These are phyloP conservation scores for Lactifluus volemus DNA, from an alignment of 768 basidiomycete species.

Conservation along the genomic window DNA sequence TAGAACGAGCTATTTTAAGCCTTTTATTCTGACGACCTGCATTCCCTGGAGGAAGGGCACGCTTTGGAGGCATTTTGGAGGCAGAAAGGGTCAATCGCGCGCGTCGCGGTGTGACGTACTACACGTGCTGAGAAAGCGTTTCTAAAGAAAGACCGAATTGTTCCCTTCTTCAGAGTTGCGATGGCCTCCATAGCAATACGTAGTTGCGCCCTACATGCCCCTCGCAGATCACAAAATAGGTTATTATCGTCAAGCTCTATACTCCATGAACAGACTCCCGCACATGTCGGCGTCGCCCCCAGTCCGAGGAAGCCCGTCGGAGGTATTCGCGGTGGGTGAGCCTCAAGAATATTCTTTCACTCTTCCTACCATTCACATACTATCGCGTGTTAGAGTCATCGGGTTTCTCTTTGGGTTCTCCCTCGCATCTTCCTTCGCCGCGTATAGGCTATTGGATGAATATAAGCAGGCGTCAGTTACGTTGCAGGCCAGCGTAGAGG, in stretches of 20 bases:
- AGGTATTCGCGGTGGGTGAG: constrained; percentile 37
- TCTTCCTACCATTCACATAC: background rate
- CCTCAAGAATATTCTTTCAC: background rate
- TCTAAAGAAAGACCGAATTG: background rate
- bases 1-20: constrained; percentile 56
- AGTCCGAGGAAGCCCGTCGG: constrained; percentile 70
- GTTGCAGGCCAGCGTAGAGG: constrained; percentile 79
- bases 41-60: constrained; percentile 27
- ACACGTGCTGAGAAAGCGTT: constrained; percentile 16
- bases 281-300: constrained; percentile 45
- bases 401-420: constrained; percentile 90
- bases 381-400: constrained; percentile 47
- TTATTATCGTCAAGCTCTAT: constrained; percentile 37
- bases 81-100: background rate
- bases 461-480: constrained; percentile 84
- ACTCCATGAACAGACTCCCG: constrained; percentile 33
- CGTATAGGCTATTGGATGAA: constrained; percentile 85
- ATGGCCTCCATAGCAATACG: constrained; percentile 21
- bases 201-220: background rate
- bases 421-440: constrained; percentile 74
- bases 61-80: constrained; percentile 34
- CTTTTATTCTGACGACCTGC: constrained; percentile 57
- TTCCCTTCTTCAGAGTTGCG: background rate
- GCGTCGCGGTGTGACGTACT: background rate
- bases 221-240: constrained; percentile 24